Conservation (phyloP, 305 asterid species). For the Caryopteris hybrid region DNA sequence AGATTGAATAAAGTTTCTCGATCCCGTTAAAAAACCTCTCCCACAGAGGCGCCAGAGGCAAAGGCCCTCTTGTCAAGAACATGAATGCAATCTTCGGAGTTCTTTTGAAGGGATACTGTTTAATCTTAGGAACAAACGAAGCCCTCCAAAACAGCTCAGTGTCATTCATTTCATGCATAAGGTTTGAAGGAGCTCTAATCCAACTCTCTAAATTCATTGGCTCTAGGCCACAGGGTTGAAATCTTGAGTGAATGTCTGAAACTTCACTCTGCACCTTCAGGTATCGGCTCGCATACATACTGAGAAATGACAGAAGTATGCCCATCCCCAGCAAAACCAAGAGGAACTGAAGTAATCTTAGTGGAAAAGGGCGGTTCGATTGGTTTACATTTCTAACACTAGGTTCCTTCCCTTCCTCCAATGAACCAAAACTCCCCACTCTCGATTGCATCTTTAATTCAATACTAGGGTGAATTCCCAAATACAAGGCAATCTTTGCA, state of each 20-base stretch:
- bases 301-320: constrained; percentile 51
- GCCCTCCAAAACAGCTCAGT: constrained; percentile 62
- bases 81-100: constrained; percentile 60
- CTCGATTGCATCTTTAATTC: constrained; percentile 34
- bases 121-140: constrained; percentile 42
- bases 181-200: constrained; percentile 54
- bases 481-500: constrained; percentile 3
- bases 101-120: constrained; percentile 44
- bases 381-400: constrained; percentile 31
- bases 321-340: constrained; percentile 65
- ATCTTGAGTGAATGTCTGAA: constrained; percentile 30
- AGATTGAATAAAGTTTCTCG: constrained; percentile 53
- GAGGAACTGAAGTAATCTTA: constrained; percentile 59
- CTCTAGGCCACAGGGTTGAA: constrained; percentile 44
- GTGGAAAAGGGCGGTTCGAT: constrained; percentile 50
- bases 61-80: constrained; percentile 63
- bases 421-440: constrained; percentile 51
- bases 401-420: constrained; percentile 68
- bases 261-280: constrained; percentile 44
- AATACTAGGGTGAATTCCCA: background rate
- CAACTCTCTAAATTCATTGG: constrained; percentile 37
- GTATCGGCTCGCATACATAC: constrained; percentile 53
- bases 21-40: constrained; percentile 54
- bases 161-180: constrained; percentile 54
- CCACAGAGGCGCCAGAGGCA: constrained; percentile 67